Percentiles rank a stretch among this genome's conserved stretches.
These are phyloP conservation scores for Beauveria sp. DNA, from an alignment of 2,329 filamentous ascomycete species.

Conservation along the genomic window DNA sequence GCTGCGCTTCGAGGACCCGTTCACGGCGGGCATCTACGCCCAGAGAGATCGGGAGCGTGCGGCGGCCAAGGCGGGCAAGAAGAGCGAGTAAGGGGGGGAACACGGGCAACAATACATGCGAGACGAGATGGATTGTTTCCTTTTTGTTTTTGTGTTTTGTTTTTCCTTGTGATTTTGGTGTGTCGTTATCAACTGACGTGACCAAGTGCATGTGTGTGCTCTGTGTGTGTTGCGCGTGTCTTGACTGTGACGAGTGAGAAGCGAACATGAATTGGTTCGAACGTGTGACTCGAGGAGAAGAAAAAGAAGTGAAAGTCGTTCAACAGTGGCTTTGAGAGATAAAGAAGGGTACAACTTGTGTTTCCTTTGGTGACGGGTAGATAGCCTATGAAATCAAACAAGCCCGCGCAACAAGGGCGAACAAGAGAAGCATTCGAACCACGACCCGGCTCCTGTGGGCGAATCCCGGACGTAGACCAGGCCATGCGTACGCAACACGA, in stretches of 20 bases:
- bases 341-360: not conserved
- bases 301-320: not conserved
- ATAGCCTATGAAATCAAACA: not conserved
- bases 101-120: not conserved
- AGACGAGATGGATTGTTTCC: not conserved
- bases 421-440: too few relatives aligned
- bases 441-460: too few relatives aligned
- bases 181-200: constrained; percentile 11
- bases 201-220: constrained; percentile 1
- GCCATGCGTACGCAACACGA: not conserved
- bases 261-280: not conserved
- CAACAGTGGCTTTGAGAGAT: constrained; percentile 8
- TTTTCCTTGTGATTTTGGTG: not conserved
- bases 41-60: constrained; percentile 63
- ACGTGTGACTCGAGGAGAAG: too few relatives aligned
- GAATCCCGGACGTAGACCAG: not conserved
- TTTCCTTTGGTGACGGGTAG: not conserved
- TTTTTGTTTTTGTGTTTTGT: not conserved
- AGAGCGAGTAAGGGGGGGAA: constrained; percentile 34
- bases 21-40: constrained; percentile 86
- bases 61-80: constrained; percentile 40
- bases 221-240: not conserved
- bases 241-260: constrained; percentile 3
- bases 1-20: constrained; percentile 84
- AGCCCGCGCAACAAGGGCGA: not conserved